A percentile compares a stretch with the other conserved stretches of the same genome.
Conservation (phyloP, 768 basidiomycete genomes). For the Imleria badia region DNA sequence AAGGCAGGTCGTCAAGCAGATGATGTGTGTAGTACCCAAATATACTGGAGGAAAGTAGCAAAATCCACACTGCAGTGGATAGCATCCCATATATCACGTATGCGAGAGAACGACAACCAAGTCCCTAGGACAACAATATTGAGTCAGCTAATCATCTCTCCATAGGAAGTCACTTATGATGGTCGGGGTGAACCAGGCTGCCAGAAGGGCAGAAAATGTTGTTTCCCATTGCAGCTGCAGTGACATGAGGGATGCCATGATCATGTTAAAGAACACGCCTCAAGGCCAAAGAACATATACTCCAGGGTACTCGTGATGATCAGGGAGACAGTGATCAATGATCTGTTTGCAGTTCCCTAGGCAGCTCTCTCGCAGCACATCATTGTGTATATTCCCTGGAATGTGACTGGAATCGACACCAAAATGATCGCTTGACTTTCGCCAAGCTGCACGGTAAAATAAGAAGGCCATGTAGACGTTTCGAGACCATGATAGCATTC, state of each 20-base stretch:
- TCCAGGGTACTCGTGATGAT: background rate
- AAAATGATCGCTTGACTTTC: background rate
- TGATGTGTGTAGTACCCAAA: slow-evolving; percentile 23
- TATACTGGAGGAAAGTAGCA: slow-evolving; percentile 31
- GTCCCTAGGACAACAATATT: slow-evolving; percentile 9
- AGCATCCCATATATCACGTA: slow-evolving; percentile 31
- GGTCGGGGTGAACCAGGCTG: slow-evolving; percentile 33
- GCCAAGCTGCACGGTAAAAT: slow-evolving; percentile 18
- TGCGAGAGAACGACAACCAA: slow-evolving; percentile 36
- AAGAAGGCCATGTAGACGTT: slow-evolving; percentile 15
- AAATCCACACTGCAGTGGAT: slow-evolving; percentile 32
- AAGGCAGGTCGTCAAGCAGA: background rate
- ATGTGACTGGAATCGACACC: background rate
- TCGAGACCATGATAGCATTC: slow-evolving; percentile 20
- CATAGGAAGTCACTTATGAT: slow-evolving; percentile 7
- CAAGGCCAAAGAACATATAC: slow-evolving; percentile 18
- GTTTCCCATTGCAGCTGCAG: slow-evolving; percentile 36
- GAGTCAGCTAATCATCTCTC: background rate
- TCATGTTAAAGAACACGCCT: slow-evolving; percentile 24
- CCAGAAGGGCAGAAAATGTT: slow-evolving; percentile 27
- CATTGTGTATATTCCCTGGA: background rate
- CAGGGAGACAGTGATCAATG: slow-evolving; percentile 19
- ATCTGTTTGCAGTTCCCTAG: slow-evolving; percentile 20
- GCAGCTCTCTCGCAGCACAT: slow-evolving; percentile 14
- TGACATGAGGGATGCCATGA: slow-evolving; percentile 31